Evolutionary conservation across 129 eudicot species (phyloP), one percentile per base, ranked within the genome.

Genomic region (Escallonia rubra): DNA sequence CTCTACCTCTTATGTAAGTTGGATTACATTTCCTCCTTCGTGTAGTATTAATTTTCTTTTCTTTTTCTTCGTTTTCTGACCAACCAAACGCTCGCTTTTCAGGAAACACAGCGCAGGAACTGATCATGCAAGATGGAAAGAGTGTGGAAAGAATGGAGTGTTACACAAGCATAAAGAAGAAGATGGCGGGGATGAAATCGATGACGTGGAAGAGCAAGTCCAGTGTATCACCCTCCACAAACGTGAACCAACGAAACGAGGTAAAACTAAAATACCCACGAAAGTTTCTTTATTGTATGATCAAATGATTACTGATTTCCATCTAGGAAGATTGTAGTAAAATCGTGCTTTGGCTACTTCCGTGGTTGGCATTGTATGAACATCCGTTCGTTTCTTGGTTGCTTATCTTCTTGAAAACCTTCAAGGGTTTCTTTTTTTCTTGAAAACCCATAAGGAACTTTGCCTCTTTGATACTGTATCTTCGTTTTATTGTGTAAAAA

Each of bases 1-100:
- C 90, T 68, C 83, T 41, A 48, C 79, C 84, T 66, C 50, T 71
- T 1, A 43, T 85, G 90, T 85, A 74, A 74, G 55, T 54, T 40
- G 15, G 6, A 10, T 10, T 11, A 39, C 10, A 10, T 60, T 7
- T 23, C 56, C 23, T 50, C 64, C 54, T 12, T 61, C 11, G 45
- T 76, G 38, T 40, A n/a, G 1, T 11, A 40, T 12, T n/a, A 8
- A 4, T 41, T 41, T n/a, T 61, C 49, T 34, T 61, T 41, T 4
- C 54, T 43, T 52, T 12, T 14, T 13, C 46, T 43, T 65, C 40
- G 4, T 39, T 55, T 81, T 12, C 61, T 42, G 16, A 34, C 65
- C 42, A 59, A 6, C 64, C 68, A 40, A 54, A 54, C 42, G 63
- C 10, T 39, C 52, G 11, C 12, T 43, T 42, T 48, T 67, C 80